Evolutionary conservation across 768 basidiomycete genomes (phyloP).

Genomic region (Phanerochaete sordida): DNA sequence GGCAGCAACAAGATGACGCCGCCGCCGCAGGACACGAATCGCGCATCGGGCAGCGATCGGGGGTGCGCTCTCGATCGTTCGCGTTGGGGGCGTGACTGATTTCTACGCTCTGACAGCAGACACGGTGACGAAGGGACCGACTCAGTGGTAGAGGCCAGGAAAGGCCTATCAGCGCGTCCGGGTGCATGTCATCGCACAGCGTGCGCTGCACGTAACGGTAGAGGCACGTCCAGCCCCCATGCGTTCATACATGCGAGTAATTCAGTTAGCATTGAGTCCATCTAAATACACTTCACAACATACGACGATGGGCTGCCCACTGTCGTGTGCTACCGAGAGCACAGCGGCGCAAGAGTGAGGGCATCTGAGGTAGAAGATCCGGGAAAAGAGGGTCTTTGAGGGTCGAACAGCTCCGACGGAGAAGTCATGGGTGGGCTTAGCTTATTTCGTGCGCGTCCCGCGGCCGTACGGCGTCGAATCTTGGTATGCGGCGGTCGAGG

Average conservation of each 20-base stretch:
- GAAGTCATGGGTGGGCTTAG: slow-evolving; percentile 10
- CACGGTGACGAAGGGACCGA: no score
- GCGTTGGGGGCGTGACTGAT: neutral
- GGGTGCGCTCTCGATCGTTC: neutral
- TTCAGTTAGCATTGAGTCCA: neutral
- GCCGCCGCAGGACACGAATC: no score
- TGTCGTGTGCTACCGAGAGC: neutral
- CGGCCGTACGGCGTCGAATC: neutral
- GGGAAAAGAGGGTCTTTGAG: slow-evolving; percentile 5
- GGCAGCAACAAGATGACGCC: no score
- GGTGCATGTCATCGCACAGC: neutral
- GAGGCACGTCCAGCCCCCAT: neutral
- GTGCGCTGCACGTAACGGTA: neutral
- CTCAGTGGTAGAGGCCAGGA: no score
- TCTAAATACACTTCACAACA: neutral
- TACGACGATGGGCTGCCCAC: neutral
- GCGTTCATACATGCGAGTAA: neutral
- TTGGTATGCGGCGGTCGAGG: neutral
- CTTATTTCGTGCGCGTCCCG: slow-evolving; percentile 3
- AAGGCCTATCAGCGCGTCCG: neutral
- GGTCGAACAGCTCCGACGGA: neutral
- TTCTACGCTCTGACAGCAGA: no score
- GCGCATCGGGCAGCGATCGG: no score
- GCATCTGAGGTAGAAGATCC: neutral
- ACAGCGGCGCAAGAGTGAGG: neutral